phyloP scores from a whole-genome alignment of 2,329 filamentous ascomycete species.

The Nothopassalora personata region DNA sequence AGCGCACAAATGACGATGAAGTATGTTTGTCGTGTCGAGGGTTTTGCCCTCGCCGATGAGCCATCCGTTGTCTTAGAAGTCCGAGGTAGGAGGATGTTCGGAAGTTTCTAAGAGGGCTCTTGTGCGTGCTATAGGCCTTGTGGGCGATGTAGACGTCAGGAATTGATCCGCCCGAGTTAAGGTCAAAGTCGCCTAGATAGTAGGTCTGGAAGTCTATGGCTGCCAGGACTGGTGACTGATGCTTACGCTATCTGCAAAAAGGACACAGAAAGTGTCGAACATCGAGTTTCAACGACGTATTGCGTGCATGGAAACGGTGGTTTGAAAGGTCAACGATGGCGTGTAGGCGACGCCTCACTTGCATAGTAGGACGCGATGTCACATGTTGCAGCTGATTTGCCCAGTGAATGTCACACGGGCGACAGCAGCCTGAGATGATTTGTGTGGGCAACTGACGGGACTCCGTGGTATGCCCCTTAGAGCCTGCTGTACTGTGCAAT shows the following conservation, averaged over 20 bases:
- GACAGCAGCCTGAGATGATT: too few relatives aligned
- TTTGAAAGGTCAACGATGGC: not conserved
- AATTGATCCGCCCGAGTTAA: slow-evolving; percentile 60
- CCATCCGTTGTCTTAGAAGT: slow-evolving; percentile 68
- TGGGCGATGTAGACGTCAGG: slow-evolving; percentile 65
- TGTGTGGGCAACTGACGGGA: too few relatives aligned
- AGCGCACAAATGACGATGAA: slow-evolving; percentile 65
- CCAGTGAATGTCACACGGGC: not conserved
- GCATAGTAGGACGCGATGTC: not conserved
- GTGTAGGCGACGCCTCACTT: not conserved
- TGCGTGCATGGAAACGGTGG: not conserved
- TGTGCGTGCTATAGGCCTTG: slow-evolving; percentile 64
- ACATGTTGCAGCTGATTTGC: not conserved
- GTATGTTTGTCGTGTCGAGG: slow-evolving; percentile 58
- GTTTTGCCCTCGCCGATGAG: slow-evolving; percentile 61
- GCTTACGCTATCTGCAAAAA: not conserved
- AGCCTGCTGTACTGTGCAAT: too few relatives aligned
- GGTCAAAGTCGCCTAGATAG: slow-evolving; percentile 39
- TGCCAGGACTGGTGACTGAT: not conserved
- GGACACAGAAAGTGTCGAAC: too few relatives aligned
- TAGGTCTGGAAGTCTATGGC: slow-evolving; percentile 42
- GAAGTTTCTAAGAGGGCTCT: slow-evolving; percentile 64
- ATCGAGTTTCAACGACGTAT: too few relatives aligned
- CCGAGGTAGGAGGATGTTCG: slow-evolving; percentile 69
- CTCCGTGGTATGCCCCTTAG: too few relatives aligned